Evolutionary conservation across 306 rosid genomes (phyloP), one percentile per base, ranked within the genome.

Genomic region (Rosa multiflora): DNA sequence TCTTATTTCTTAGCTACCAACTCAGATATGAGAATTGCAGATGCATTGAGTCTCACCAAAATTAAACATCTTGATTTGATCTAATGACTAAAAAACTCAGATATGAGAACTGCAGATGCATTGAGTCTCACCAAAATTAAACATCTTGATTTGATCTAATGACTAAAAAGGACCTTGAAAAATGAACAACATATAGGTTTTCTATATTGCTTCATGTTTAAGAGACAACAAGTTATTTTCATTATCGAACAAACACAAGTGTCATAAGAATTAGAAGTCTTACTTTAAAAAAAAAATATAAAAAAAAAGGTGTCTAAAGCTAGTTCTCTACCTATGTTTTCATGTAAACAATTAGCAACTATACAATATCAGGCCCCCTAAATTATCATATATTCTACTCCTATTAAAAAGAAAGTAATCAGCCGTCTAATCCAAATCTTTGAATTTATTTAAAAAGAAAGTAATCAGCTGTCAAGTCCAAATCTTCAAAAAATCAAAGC

Each of bases 141-240:
- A 48, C 23, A 49, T 18, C 51, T 61, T 8, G 7, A 20, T n/a
- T 52, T n/a, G 39, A 74, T 58, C 78, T 39, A 56, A 40, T 2
- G 26, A 40, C 78, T 53, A 43, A 74, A 8, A 74, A 58, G 69
- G 53, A 74, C 68, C 67, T 5, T 21, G 59, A 11, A 23, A 75
- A 35, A 43, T 42, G 23, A 58, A 58, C 37, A 26, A 20, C 23
- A 42, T 2, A 74, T 15, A 42, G 23, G 67, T 5, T 58, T 55
- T 5, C 8, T 0, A 74, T 39, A 74, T 56, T 35, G 62, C 42
- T 43, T 58, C 69, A 42, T 35, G 11, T 67, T 66, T 39, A 17
- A 21, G 69, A 5, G 5, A 74, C 18, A 23, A 20, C 6, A 58
- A 44, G 47, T 32, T 32, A 32, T 32, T 32, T 32, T 32, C 37